phyloP scores from a whole-genome alignment of 148 eudicot genomes.

The Pharnaceum exiguum region DNA sequence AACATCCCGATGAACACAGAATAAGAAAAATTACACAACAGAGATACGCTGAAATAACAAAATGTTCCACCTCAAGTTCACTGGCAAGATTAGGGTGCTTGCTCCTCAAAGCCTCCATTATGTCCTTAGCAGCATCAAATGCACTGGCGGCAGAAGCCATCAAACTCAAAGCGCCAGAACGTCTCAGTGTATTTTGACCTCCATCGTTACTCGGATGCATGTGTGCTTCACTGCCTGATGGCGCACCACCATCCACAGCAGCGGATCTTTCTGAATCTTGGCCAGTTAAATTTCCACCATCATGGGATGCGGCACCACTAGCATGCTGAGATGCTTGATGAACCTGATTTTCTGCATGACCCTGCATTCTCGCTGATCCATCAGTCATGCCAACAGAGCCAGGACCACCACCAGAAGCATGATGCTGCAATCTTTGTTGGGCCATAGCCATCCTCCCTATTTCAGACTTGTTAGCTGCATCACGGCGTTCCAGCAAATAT shows the following conservation, averaged over 20 bases:
- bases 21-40: not conserved
- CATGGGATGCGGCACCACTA: slow-evolving; percentile 53
- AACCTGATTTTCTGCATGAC: slow-evolving; percentile 65
- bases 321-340: slow-evolving; percentile 60
- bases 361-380: slow-evolving; percentile 47
- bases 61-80: slow-evolving; percentile 75
- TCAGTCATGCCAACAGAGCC: slow-evolving; percentile 47
- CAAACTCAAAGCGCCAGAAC: slow-evolving; percentile 66
- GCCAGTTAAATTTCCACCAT: slow-evolving; percentile 59
- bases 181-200: slow-evolving; percentile 70
- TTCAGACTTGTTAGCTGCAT: slow-evolving; percentile 93
- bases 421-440: slow-evolving; percentile 92
- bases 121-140: slow-evolving; percentile 95
- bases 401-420: slow-evolving; percentile 47
- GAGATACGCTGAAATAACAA: not conserved
- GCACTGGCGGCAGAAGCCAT: slow-evolving; percentile 97
- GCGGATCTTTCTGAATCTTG: slow-evolving; percentile 77
- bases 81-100: slow-evolving; percentile 94
- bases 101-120: slow-evolving; percentile 98
- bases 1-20: not conserved
- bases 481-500: slow-evolving; percentile 95
- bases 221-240: slow-evolving; percentile 58
- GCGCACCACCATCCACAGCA: slow-evolving; percentile 51
- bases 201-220: slow-evolving; percentile 65
- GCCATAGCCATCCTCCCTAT: slow-evolving; percentile 85